Conservation (phyloP, 1,284 basidiomycete genomes). For the Serendipita sp. region DNA sequence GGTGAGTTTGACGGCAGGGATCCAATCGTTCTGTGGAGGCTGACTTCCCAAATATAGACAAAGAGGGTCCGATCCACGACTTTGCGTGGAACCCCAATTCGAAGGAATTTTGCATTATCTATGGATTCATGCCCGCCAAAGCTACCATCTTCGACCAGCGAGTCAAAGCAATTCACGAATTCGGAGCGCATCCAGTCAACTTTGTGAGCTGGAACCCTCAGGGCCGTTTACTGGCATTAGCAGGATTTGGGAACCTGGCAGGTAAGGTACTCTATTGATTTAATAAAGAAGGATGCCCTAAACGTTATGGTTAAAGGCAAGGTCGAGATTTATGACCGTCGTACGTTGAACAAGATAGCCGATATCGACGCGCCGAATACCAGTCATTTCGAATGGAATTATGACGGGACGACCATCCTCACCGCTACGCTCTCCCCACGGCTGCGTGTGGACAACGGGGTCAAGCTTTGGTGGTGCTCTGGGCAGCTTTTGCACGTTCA, state of each 20-base stretch:
- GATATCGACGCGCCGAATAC: constrained; percentile 90
- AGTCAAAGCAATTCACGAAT: constrained; percentile 79
- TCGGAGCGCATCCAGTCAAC: constrained; percentile 80
- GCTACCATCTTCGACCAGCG: constrained; percentile 84
- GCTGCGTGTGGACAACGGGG: constrained; percentile 90
- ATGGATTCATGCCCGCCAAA: constrained; percentile 97
- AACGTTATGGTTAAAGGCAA: constrained; percentile 38
- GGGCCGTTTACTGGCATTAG: constrained; percentile 74
- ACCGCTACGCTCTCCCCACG: constrained; percentile 91
- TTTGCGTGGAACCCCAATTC: constrained; percentile 96
- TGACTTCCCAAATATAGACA: constrained; percentile 36
- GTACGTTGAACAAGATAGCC: constrained; percentile 67
- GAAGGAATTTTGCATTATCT: constrained; percentile 91
- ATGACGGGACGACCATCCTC: constrained; percentile 83
- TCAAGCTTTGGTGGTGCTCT: constrained; percentile 90
- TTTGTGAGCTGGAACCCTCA: constrained; percentile 93
- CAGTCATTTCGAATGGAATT: constrained; percentile 88
- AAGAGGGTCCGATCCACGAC: constrained; percentile 95
- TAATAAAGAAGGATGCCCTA: not conserved
- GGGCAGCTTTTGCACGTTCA: constrained; percentile 76
- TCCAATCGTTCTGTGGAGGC: not conserved
- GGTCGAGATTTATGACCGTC: constrained; percentile 84
- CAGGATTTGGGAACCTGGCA: constrained; percentile 92
- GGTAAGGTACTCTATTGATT: not conserved
- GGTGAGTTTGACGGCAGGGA: constrained; percentile 17